phyloP scores from a whole-genome alignment of 2,329 filamentous ascomycete species.

The Chrysoporthe austroafricana region DNA sequence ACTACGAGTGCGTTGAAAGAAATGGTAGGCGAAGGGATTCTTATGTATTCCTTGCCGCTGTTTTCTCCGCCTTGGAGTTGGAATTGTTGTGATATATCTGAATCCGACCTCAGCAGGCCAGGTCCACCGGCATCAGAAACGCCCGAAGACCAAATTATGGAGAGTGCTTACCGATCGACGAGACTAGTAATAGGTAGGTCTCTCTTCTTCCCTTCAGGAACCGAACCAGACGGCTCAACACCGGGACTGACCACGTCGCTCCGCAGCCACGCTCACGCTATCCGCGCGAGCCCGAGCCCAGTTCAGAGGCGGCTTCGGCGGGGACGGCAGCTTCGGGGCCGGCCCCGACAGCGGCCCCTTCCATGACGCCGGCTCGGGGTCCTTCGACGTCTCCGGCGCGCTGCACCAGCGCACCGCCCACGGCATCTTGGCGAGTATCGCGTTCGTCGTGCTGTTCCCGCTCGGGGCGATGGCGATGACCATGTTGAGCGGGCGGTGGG shows the following conservation, averaged over 20 bases:
- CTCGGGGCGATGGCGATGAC: conserved; percentile 31
- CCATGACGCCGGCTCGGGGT: not conserved
- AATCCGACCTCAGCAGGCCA: too few relatives aligned
- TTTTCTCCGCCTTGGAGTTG: too few relatives aligned
- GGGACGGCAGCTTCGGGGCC: not conserved
- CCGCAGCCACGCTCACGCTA: conserved; percentile 2
- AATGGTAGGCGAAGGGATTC: not conserved
- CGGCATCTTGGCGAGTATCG: conserved; percentile 29
- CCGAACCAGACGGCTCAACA: not conserved
- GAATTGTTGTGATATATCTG: too few relatives aligned
- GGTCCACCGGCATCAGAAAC: too few relatives aligned
- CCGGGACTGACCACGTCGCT: not conserved
- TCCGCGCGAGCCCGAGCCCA: conserved; percentile 12
- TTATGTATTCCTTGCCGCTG: too few relatives aligned
- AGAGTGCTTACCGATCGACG: not conserved
- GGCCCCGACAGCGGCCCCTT: not conserved
- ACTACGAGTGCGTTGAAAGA: not conserved
- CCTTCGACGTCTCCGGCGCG: conserved; percentile 1
- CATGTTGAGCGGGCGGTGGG: conserved; percentile 39
- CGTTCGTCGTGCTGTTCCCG: conserved; percentile 33
- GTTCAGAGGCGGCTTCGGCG: conserved; percentile 8
- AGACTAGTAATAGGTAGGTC: not conserved
- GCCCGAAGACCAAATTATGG: not conserved
- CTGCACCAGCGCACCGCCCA: conserved; percentile 22
- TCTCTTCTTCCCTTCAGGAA: not conserved